Evolutionary conservation across 768 basidiomycete species (phyloP), one percentile per base, ranked within the genome.

Genomic region (Terana coerulea): DNA sequence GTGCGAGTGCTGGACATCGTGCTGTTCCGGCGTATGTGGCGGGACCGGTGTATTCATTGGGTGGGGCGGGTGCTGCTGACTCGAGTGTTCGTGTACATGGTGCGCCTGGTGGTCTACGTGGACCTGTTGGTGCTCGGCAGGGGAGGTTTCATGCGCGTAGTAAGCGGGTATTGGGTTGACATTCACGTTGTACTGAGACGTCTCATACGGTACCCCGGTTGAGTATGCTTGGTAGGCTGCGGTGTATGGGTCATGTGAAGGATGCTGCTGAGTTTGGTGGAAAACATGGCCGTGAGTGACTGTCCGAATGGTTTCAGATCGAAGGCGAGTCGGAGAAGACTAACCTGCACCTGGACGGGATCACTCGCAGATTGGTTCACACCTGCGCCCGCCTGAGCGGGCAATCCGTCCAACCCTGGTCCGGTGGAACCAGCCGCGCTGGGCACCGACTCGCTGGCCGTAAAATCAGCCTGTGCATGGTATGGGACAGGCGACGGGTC

Each of bases 351-450:
- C 31, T 52, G 53, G 31, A 48, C 42, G 48, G 53, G 25, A 2
- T 46, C 45, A 12, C 36, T 19, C 35, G 48, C n/a, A 37, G 53
- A 44, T 54, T 54, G 53, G 53, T 49, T 54, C 53, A 54, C 53
- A 40, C 22, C 33, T 26, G 52, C 36, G 10, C 44, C 35, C 45
- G 53, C 33, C 45, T 15, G 29, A 8, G 47, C 22, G 29, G 50
- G 34, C 53, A 46, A 35, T 28, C 35, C 52, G 10, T 17, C 19
- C 52, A 50, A 36, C 41, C 40, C 48, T 44, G 53, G 53, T 49
- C 53, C 53, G 35, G 21, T 41, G 30, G 40, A 14, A 14, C 45
- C 29, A 46, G 34, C 26, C 39, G 8, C 39, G 17, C n/a, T 40
- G 33, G 40, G 21, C 33, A 33, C 53, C 7, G 42, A 11, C 17